Conservation (phyloP, 768 basidiomycete species). For the Kwoniella pini region DNA sequence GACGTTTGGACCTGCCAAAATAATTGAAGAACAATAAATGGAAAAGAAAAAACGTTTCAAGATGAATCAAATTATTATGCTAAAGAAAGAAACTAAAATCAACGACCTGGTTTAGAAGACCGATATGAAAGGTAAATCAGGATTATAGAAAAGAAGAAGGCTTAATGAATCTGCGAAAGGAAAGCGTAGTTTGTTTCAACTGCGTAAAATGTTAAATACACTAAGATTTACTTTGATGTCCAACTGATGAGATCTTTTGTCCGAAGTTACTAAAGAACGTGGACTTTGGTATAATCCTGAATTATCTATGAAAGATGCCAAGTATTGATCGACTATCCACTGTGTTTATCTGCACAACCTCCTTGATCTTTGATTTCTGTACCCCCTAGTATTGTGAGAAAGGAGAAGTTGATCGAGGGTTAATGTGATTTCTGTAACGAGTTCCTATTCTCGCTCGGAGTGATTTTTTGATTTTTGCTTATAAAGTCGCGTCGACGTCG, state of each 20-base stretch:
- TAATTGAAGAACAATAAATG: background rate
- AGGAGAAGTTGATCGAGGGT: background rate
- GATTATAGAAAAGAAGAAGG: background rate
- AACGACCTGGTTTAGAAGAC: too few species aligned
- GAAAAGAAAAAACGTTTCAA: conserved; percentile 3
- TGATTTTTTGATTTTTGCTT: background rate
- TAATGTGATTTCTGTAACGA: conserved; percentile 8
- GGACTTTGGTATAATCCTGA: too few species aligned
- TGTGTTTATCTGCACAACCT: too few species aligned
- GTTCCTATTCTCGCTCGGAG: background rate
- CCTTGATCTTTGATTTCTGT: too few species aligned
- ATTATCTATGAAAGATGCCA: background rate
- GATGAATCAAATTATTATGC: too few species aligned
- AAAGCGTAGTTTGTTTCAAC: too few species aligned
- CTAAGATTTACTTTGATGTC: background rate
- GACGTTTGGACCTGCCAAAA: conserved; percentile 9
- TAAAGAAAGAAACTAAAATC: too few species aligned
- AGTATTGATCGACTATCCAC: conserved; percentile 6
- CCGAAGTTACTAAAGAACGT: background rate
- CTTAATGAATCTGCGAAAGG: background rate
- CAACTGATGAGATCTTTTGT: background rate
- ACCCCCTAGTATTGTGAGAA: background rate
- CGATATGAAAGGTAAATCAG: background rate
- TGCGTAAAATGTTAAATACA: too few species aligned
- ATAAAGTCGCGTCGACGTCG: background rate